Conservation (phyloP, 108 stramenopile genomes). For the Skeletonema tropicum region DNA sequence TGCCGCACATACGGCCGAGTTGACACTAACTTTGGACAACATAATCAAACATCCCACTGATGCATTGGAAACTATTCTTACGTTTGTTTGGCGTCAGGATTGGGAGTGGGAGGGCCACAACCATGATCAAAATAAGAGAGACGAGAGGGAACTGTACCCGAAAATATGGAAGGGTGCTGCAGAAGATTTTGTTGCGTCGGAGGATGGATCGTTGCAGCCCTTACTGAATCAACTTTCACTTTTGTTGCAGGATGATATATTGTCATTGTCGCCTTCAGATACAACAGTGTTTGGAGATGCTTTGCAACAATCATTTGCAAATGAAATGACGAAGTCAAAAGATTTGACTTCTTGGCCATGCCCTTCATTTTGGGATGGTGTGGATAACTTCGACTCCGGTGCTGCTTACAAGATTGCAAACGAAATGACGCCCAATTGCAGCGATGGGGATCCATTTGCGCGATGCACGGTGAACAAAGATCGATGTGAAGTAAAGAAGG, state of each 20-base stretch:
- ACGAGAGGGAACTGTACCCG: background rate
- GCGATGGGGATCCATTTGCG: constrained; percentile 54
- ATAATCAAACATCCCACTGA: constrained; percentile 36
- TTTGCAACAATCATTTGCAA: constrained; percentile 52
- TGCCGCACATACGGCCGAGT: constrained; percentile 85
- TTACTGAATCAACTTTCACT: constrained; percentile 8
- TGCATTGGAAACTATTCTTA: constrained; percentile 38
- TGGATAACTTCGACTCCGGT: constrained; percentile 39
- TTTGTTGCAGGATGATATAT: background rate
- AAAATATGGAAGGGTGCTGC: constrained; percentile 18
- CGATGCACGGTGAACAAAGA: constrained; percentile 73
- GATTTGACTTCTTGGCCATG: constrained; percentile 79
- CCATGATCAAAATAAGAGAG: background rate
- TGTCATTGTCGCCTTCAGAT: constrained; percentile 5
- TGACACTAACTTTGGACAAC: constrained; percentile 57
- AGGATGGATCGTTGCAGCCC: background rate
- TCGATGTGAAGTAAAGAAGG: constrained; percentile 70
- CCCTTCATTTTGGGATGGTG: constrained; percentile 76
- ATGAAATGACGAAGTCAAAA: constrained; percentile 63
- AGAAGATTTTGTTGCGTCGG: constrained; percentile 1
- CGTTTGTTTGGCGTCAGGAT: constrained; percentile 38
- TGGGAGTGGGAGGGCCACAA: constrained; percentile 38
- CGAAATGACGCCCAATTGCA: constrained; percentile 71
- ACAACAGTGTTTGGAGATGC: constrained; percentile 14
- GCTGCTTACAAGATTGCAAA: constrained; percentile 31